These are phyloP conservation scores for Fimicolochytrium jonesii DNA, from an alignment of 192 early-diverging fungal genomes.

Conservation along the genomic window DNA sequence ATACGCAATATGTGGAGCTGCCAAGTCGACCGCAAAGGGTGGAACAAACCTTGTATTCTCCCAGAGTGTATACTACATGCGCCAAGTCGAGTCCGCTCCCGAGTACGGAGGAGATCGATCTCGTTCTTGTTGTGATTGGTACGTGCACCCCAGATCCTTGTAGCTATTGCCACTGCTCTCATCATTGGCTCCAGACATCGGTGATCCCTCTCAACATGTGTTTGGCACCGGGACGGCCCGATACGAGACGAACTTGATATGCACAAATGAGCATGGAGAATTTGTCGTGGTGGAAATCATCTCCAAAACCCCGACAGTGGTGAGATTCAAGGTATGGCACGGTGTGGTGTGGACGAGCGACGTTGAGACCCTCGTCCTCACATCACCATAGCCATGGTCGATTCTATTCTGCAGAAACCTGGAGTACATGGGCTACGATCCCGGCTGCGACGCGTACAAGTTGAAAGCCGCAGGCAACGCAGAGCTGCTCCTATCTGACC, in stretches of 20 bases:
- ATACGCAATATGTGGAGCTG: slow-evolving; percentile 25
- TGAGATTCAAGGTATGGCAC: not conserved
- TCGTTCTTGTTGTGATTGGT: slow-evolving; percentile 44
- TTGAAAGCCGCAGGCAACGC: slow-evolving; percentile 5
- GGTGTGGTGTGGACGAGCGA: not conserved
- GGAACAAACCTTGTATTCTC: slow-evolving; percentile 18
- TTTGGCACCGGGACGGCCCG: not conserved
- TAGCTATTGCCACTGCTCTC: not conserved
- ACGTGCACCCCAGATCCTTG: not conserved
- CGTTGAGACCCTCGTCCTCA: not conserved
- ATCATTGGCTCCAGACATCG: not conserved
- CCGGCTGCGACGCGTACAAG: not conserved
- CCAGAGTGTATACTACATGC: slow-evolving; percentile 6
- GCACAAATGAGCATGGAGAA: not conserved
- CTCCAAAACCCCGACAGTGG: not conserved
- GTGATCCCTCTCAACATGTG: too few species aligned
- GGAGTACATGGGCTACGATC: slow-evolving; percentile 20
- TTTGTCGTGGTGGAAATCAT: not conserved
- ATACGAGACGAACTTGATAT: not conserved
- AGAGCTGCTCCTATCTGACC: too few species aligned
- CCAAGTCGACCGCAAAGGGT: not conserved
- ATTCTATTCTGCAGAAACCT: slow-evolving; percentile 14
- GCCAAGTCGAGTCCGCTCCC: slow-evolving; percentile 14
- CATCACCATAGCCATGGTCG: not conserved
- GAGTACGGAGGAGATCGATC: slow-evolving; percentile 37